Conservation (phyloP, 2,329 filamentous ascomycete species). For the Botrytis pseudocinerea region DNA sequence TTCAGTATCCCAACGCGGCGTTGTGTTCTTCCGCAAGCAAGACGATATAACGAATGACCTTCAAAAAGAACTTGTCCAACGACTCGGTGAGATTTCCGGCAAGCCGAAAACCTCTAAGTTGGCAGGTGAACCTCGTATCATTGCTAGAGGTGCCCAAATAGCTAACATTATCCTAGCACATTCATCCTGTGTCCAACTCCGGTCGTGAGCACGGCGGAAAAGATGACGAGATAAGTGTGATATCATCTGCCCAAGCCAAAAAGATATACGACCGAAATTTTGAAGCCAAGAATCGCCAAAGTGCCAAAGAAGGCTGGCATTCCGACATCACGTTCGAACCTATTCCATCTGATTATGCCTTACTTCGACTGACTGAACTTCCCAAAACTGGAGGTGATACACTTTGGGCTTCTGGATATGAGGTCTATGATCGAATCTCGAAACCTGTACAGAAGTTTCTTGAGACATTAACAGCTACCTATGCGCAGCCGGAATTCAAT, state of each 20-base stretch:
- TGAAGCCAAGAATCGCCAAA: conserved; percentile 48
- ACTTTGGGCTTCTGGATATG: conserved; percentile 67
- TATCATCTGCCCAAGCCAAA: conserved; percentile 57
- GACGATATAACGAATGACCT: conserved; percentile 60
- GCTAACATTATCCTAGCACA: conserved; percentile 45
- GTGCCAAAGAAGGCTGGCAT: conserved; percentile 54
- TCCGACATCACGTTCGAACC: conserved; percentile 67
- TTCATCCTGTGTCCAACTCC: conserved; percentile 59
- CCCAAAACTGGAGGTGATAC: conserved; percentile 48
- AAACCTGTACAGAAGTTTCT: conserved; percentile 57
- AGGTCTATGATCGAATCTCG: conserved; percentile 65
- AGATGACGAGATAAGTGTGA: conserved; percentile 64
- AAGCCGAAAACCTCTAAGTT: conserved; percentile 56
- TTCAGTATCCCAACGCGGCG: conserved; percentile 65
- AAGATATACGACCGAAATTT: conserved; percentile 50
- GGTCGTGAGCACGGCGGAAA: conserved; percentile 53
- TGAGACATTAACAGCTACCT: conserved; percentile 57
- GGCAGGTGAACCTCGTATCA: neutral
- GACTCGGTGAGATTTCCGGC: conserved; percentile 58
- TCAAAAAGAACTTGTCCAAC: conserved; percentile 65
- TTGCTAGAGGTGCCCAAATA: neutral
- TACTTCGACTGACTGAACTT: conserved; percentile 40
- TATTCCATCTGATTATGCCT: conserved; percentile 62
- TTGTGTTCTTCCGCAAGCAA: conserved; percentile 70
- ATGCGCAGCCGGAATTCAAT: conserved; percentile 52